These are phyloP conservation scores for Hymenoscyphus salicellus DNA, from an alignment of 2,329 filamentous ascomycete genomes.

Conservation along the genomic window DNA sequence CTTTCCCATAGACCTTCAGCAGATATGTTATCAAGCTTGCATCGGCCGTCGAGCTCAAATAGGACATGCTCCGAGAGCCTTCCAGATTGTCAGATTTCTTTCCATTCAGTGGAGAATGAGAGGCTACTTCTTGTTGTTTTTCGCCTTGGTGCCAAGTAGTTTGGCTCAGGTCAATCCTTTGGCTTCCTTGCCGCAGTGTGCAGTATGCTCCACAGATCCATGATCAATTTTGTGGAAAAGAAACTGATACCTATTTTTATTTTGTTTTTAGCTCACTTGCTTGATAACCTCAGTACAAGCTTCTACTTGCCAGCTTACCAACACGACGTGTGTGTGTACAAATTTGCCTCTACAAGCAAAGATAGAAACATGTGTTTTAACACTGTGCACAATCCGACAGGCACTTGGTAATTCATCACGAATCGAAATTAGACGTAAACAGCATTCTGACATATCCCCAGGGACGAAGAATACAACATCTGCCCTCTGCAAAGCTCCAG, in stretches of 20 bases:
- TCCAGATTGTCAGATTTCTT: not conserved
- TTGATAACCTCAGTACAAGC: slow-evolving; percentile 14
- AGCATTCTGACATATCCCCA: not conserved
- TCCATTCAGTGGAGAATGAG: not conserved
- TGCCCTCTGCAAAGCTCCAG: not conserved
- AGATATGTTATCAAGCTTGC: not conserved
- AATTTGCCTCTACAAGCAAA: slow-evolving; percentile 35
- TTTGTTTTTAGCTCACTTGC: slow-evolving; percentile 20
- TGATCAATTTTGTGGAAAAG: not conserved
- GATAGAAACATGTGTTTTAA: slow-evolving; percentile 37
- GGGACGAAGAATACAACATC: slow-evolving; percentile 39
- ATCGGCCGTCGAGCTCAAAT: not conserved
- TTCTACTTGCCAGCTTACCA: slow-evolving; percentile 39
- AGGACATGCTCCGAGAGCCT: not conserved
- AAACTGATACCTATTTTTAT: not conserved
- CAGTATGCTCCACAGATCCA: not conserved
- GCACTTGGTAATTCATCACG: slow-evolving; percentile 33
- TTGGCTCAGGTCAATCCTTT: slow-evolving; percentile 2
- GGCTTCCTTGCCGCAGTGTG: slow-evolving; percentile 4
- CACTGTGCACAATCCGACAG: slow-evolving; percentile 40
- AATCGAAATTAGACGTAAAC: not conserved
- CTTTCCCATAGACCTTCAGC: not conserved
- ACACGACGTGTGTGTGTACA: slow-evolving; percentile 42
- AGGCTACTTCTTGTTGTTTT: not conserved
- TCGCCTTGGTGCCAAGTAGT: not conserved